Evolutionary conservation across 176 grass and related monocot genomes (phyloP).

Genomic region (Hsuehochloa calcarea): DNA sequence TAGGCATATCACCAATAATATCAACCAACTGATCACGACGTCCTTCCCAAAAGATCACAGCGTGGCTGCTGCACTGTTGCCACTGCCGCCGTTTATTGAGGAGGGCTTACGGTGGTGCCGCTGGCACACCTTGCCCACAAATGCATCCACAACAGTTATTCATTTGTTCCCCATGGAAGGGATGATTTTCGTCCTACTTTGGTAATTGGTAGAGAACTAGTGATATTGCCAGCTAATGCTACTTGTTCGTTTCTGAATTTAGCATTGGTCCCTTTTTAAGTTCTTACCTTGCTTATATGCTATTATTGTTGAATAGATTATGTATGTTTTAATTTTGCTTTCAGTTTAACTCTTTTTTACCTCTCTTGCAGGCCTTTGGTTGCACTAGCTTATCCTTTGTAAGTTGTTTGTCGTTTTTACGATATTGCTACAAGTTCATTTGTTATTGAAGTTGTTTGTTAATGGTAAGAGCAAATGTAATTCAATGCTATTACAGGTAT

Average conservation of each 20-base stretch:
- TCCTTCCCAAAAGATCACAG: too few relatives aligned
- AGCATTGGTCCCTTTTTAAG: not conserved
- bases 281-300: not conserved
- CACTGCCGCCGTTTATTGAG: too few relatives aligned
- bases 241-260: not conserved
- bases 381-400: constrained; percentile 72
- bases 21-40: too few relatives aligned
- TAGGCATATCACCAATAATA: too few relatives aligned
- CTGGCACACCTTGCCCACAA: too few relatives aligned
- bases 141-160: not conserved
- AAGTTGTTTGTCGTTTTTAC: constrained; percentile 29
- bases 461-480: constrained; percentile 12
- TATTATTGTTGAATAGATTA: not conserved
- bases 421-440: not conserved
- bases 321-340: not conserved
- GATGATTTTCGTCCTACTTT: not conserved
- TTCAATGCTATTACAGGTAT: constrained; percentile 42
- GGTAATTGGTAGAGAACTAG: not conserved
- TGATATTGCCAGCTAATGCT: not conserved
- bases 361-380: constrained; percentile 54
- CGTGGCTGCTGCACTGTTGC: too few relatives aligned
- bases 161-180: not conserved
- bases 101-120: too few relatives aligned
- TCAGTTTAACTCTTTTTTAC: constrained; percentile 8
- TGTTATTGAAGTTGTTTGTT: not conserved